phyloP scores from a whole-genome alignment of 805 yeast genomes.

The Candida jianshihensis region DNA sequence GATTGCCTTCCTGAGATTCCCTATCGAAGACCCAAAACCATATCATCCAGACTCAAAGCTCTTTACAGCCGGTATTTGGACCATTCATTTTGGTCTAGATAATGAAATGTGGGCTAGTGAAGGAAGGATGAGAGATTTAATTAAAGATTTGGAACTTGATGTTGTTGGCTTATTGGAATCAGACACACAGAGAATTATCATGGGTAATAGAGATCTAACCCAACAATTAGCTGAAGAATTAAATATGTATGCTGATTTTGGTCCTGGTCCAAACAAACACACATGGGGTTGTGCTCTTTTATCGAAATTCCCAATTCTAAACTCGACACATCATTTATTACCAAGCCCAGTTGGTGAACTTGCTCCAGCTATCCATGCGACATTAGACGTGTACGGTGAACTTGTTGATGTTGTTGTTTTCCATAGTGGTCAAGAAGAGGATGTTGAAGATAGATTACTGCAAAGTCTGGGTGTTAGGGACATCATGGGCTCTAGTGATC shows the following conservation, averaged over 20 bases:
- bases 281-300: constrained; percentile 96
- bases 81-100: constrained; percentile 94
- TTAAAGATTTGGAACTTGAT: constrained; percentile 82
- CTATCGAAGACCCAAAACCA: constrained; percentile 56
- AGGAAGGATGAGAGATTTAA: constrained; percentile 76
- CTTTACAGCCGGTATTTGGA: constrained; percentile 96
- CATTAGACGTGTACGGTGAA: constrained; percentile 84
- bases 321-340: constrained; percentile 82
- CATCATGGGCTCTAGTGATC: constrained; percentile 72
- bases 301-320: constrained; percentile 89
- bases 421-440: constrained; percentile 98
- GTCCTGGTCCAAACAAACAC: constrained; percentile 97
- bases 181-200: constrained; percentile 88
- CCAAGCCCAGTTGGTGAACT: constrained; percentile 98
- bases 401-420: constrained; percentile 88
- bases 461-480: constrained; percentile 73
- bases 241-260: constrained; percentile 92
- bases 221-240: constrained; percentile 87
- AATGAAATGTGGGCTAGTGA: constrained; percentile 98
- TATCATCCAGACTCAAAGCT: constrained; percentile 60
- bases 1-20: constrained; percentile 50
- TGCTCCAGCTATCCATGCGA: constrained; percentile 97
- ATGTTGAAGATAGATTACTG: constrained; percentile 83
- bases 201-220: constrained; percentile 93
- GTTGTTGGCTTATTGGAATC: constrained; percentile 86